phyloP scores from a whole-genome alignment of 306 rosid genomes.

The Vachellia collinsii region DNA sequence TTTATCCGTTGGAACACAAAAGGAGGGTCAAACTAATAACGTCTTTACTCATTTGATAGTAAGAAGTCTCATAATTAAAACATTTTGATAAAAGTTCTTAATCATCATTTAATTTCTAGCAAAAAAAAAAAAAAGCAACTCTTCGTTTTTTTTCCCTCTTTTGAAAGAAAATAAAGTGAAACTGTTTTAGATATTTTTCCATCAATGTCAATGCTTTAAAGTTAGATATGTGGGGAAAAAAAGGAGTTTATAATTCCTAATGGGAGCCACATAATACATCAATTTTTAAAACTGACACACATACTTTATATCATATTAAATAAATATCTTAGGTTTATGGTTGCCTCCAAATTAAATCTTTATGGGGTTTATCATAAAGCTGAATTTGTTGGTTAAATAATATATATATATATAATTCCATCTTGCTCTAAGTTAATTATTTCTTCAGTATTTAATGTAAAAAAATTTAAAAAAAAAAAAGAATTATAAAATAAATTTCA shows the following conservation, averaged over 20 bases:
- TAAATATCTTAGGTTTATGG: background rate
- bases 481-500: too few relatives aligned
- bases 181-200: background rate
- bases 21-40: background rate
- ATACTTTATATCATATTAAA: background rate
- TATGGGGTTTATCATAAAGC: background rate
- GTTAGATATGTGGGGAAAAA: background rate
- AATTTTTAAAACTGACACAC: background rate
- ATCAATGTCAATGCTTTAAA: constrained; percentile 13
- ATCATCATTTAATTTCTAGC: background rate
- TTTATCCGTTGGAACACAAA: too few relatives aligned
- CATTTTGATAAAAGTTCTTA: background rate
- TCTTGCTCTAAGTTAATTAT: background rate
- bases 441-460: too few relatives aligned
- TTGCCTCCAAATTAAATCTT: background rate
- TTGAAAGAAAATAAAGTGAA: background rate
- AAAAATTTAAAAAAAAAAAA: too few relatives aligned
- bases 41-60: background rate
- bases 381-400: background rate
- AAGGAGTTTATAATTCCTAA: background rate
- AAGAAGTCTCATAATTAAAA: background rate
- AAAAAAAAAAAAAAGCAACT: background rate
- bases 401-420: background rate
- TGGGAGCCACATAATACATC: too few relatives aligned
- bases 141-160: background rate